These are phyloP conservation scores for Santalum album DNA, from an alignment of 164 flowering plant species.

Conservation along the genomic window DNA sequence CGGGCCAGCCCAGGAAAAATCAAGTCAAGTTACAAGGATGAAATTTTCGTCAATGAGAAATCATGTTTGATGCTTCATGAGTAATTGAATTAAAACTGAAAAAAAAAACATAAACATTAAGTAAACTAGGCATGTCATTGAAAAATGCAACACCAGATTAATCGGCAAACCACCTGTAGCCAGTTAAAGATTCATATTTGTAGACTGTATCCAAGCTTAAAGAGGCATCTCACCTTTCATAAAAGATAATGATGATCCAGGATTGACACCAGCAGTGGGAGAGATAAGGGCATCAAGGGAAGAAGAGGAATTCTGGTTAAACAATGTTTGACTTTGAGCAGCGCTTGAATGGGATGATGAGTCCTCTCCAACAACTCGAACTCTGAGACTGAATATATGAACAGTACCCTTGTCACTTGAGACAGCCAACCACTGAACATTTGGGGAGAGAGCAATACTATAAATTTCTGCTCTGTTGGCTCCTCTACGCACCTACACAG, in stretches of 20 bases:
- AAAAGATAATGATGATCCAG: constrained; percentile 69
- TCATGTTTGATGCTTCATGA: too few relatives aligned
- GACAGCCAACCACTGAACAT: constrained; percentile 57
- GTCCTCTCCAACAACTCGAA: constrained; percentile 70
- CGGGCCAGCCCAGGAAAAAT: too few relatives aligned
- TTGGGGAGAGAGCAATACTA: constrained; percentile 47
- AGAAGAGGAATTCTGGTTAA: constrained; percentile 50
- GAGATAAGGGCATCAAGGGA: constrained; percentile 60
- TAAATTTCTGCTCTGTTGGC: constrained; percentile 45
- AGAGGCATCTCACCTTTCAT: constrained; percentile 63
- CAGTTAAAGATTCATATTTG: neutral
- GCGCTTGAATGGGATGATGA: constrained; percentile 24
- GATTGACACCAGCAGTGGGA: constrained; percentile 56
- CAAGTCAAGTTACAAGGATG: too few relatives aligned
- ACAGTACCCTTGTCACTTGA: constrained; percentile 59
- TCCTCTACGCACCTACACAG: constrained; percentile 49
- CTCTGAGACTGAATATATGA: constrained; percentile 54
- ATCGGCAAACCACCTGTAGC: neutral
- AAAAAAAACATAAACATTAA: too few relatives aligned
- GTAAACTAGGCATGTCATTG: too few relatives aligned
- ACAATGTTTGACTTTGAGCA: constrained; percentile 25
- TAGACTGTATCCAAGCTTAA: too few relatives aligned
- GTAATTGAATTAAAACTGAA: too few relatives aligned
- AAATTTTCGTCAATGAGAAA: too few relatives aligned
- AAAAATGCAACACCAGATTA: too few relatives aligned